A percentile compares a stretch with the other conserved stretches of the same genome.
These are phyloP conservation scores for Coemansia pectinata DNA, from an alignment of 192 early-diverging fungal species.

Conservation along the genomic window DNA sequence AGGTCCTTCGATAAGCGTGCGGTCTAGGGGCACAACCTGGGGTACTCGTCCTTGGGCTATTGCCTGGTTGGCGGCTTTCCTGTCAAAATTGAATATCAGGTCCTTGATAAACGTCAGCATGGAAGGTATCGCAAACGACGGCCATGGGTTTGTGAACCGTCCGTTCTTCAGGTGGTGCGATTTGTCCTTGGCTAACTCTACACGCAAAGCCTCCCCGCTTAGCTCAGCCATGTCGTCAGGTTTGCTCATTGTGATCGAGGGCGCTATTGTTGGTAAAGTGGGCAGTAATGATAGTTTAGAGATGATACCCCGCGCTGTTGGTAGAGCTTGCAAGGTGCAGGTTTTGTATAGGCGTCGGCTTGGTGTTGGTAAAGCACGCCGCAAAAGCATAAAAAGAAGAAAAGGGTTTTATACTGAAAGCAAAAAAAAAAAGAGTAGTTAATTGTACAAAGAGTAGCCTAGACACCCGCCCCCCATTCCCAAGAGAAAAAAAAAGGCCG, in stretches of 20 bases:
- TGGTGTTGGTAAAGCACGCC: not conserved
- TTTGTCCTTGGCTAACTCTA: slow-evolving; percentile 17
- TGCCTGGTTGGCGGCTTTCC: slow-evolving; percentile 14
- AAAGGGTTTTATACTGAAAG: not conserved
- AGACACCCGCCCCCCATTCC: not conserved
- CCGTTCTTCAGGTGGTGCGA: slow-evolving; percentile 54
- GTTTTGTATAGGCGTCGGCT: not conserved
- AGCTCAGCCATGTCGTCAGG: not conserved
- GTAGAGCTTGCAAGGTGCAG: not conserved
- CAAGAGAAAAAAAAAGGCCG: not conserved
- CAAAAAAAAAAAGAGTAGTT: not conserved
- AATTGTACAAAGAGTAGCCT: not conserved
- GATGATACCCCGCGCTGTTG: not conserved
- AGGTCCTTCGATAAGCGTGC: slow-evolving; percentile 14
- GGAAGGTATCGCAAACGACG: slow-evolving; percentile 33
- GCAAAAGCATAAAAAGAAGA: not conserved
- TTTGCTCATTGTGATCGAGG: not conserved
- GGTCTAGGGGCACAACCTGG: slow-evolving; percentile 30
- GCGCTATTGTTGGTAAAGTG: not conserved
- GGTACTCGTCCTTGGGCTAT: slow-evolving; percentile 34
- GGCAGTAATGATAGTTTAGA: not conserved
- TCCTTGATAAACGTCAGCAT: slow-evolving; percentile 9
- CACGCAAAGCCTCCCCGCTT: not conserved
- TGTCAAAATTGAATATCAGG: slow-evolving; percentile 9
- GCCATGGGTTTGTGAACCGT: slow-evolving; percentile 73